These are phyloP conservation scores for Saccharomycopsis phalli DNA, from an alignment of 1,139 yeast species.

Conservation along the genomic window DNA sequence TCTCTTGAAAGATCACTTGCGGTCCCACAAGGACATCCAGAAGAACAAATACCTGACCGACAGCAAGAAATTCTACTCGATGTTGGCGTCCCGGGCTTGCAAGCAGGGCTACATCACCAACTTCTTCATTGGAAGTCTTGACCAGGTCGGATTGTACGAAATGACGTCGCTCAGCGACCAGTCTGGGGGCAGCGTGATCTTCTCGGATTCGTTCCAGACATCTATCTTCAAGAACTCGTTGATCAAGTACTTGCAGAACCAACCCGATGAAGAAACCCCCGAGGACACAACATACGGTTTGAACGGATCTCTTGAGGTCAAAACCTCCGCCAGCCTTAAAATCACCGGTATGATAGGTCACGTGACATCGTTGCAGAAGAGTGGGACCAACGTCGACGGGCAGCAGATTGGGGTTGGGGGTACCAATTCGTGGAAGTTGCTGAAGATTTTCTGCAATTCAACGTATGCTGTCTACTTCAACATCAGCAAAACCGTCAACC, in stretches of 20 bases:
- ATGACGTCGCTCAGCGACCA: slow-evolving; percentile 50
- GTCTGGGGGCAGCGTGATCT: slow-evolving; percentile 55
- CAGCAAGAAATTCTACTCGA: slow-evolving; percentile 37
- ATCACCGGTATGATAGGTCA: slow-evolving; percentile 54
- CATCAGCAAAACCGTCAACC: slow-evolving; percentile 32
- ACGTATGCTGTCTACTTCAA: slow-evolving; percentile 53
- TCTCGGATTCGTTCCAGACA: slow-evolving; percentile 56
- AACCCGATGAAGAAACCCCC: too few relatives aligned
- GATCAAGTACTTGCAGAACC: slow-evolving; percentile 32
- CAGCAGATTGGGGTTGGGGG: slow-evolving; percentile 39
- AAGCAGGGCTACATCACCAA: slow-evolving; percentile 46
- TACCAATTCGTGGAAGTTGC: slow-evolving; percentile 55
- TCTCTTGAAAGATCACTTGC: slow-evolving; percentile 42
- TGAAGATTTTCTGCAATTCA: slow-evolving; percentile 46
- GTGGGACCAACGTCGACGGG: slow-evolving; percentile 25
- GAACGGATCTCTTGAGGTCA: slow-evolving; percentile 52
- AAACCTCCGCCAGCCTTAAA: slow-evolving; percentile 38
- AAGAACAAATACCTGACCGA: slow-evolving; percentile 28
- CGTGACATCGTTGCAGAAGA: slow-evolving; percentile 33
- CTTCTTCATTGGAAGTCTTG: slow-evolving; percentile 55
- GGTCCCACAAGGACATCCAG: slow-evolving; percentile 51
- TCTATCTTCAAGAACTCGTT: slow-evolving; percentile 61
- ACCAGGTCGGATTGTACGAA: slow-evolving; percentile 57
- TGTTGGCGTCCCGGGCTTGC: slow-evolving; percentile 34
- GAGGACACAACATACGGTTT: slow-evolving; percentile 30